Conservation (phyloP, 345 rosid genomes). For the Eutrema japonicum region DNA sequence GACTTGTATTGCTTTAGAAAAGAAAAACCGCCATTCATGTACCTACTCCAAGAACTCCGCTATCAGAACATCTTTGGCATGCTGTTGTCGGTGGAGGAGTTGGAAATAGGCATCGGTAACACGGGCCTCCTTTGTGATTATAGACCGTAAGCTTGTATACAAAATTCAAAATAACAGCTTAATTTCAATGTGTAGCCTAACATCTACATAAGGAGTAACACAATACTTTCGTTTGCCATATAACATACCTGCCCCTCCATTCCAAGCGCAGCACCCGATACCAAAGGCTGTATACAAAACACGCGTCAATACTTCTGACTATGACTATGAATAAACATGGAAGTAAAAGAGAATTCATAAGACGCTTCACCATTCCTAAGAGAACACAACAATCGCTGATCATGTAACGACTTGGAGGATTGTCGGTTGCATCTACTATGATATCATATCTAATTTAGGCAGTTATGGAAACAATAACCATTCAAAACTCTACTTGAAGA, state of each 20-base stretch:
- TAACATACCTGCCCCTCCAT: slow-evolving; percentile 86
- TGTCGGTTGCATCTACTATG: slow-evolving; percentile 90
- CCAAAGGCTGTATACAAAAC: slow-evolving; percentile 73
- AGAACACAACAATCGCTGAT: slow-evolving; percentile 96
- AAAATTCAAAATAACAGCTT: slow-evolving; percentile 7
- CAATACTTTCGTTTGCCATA: slow-evolving; percentile 1
- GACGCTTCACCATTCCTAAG: slow-evolving; percentile 74
- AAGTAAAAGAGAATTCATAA: slow-evolving; percentile 15
- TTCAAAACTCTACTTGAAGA: slow-evolving; percentile 8
- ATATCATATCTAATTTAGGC: slow-evolving; percentile 68
- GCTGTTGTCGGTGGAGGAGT: slow-evolving; percentile 84
- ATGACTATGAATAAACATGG: slow-evolving; percentile 9
- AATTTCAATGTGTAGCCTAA: slow-evolving; percentile 1
- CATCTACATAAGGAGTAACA: slow-evolving; percentile 8
- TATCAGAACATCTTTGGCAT: slow-evolving; percentile 87
- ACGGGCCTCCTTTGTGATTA: slow-evolving; percentile 77
- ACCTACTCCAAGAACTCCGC: slow-evolving; percentile 94
- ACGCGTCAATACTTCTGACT: slow-evolving; percentile 18
- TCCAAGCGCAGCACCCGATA: slow-evolving; percentile 97
- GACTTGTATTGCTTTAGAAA: not conserved
- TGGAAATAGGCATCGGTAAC: slow-evolving; percentile 86
- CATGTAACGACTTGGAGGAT: slow-evolving; percentile 97
- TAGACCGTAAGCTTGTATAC: slow-evolving; percentile 59
- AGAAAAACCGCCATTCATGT: slow-evolving; percentile 20
- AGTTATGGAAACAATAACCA: slow-evolving; percentile 49